Conservation (phyloP, 331 rosid species). For the Stylosanthes scabra region DNA sequence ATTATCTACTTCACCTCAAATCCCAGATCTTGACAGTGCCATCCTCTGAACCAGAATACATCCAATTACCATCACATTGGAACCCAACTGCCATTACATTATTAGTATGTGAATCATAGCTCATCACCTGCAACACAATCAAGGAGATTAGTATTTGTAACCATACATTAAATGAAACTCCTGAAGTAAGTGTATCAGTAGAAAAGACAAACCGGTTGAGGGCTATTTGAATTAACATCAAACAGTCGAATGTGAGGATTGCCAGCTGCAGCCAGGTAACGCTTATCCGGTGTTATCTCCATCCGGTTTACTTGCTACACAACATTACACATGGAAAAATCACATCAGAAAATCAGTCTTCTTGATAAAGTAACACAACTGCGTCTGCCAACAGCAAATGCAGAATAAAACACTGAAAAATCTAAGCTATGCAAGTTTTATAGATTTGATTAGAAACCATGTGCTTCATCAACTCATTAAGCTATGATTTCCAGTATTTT, state of each 20-base stretch:
- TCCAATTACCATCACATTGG: conserved; percentile 99
- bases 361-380: conserved; percentile 12
- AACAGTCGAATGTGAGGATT: conserved; percentile 96
- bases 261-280: conserved; percentile 93
- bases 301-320: conserved; percentile 90
- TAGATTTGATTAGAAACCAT: not conserved
- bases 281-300: conserved; percentile 98
- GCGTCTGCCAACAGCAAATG: conserved; percentile 5
- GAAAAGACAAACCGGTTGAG: conserved; percentile 81
- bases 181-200: conserved; percentile 3
- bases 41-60: conserved; percentile 99
- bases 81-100: conserved; percentile 99
- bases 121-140: conserved; percentile 71
- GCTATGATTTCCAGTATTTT: not conserved
- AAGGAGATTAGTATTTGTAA: conserved; percentile 8
- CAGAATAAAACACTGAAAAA: conserved; percentile 20
- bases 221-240: conserved; percentile 89
- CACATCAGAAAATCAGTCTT: conserved; percentile 5
- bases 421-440: not conserved
- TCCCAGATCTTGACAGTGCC: conserved; percentile 99
- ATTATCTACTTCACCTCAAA: conserved; percentile 64
- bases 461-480: not conserved
- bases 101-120: conserved; percentile 95
- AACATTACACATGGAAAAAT: conserved; percentile 39
- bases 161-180: not conserved